Evolutionary conservation across 257 asterid species (phyloP).

Genomic region (Perilla frutescens): DNA sequence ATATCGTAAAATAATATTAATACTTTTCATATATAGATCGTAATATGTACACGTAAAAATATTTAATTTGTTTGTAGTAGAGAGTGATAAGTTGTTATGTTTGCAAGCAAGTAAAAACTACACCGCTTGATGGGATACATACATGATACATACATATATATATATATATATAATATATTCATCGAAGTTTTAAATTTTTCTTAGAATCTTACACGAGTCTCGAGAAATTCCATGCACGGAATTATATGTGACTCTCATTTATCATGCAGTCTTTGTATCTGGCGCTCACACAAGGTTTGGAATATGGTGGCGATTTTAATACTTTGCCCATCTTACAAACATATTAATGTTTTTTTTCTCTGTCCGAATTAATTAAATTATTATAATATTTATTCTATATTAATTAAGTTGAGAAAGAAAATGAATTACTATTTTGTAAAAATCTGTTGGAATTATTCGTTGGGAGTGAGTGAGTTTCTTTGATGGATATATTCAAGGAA

Average conservation of each 20-base stretch:
- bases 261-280: no score
- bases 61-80: no score
- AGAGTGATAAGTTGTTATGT: no score
- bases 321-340: background rate
- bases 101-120: background rate
- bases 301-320: background rate
- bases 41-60: no score
- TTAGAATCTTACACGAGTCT: slow-evolving; percentile 3
- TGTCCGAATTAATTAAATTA: background rate
- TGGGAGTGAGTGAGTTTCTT: no score
- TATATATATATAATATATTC: background rate
- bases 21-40: no score
- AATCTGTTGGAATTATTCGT: background rate
- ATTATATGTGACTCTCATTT: background rate
- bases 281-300: background rate
- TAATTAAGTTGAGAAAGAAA: no score
- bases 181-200: background rate
- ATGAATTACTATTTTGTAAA: background rate
- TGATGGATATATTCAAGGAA: no score
- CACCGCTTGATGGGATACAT: no score
- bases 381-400: no score
- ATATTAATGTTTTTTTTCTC: background rate
- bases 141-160: no score
- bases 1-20: no score
- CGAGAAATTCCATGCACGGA: slow-evolving; percentile 30